Evolutionary conservation across 2,329 filamentous ascomycete genomes (phyloP).

Genomic region (Penicillium capsulatum): DNA sequence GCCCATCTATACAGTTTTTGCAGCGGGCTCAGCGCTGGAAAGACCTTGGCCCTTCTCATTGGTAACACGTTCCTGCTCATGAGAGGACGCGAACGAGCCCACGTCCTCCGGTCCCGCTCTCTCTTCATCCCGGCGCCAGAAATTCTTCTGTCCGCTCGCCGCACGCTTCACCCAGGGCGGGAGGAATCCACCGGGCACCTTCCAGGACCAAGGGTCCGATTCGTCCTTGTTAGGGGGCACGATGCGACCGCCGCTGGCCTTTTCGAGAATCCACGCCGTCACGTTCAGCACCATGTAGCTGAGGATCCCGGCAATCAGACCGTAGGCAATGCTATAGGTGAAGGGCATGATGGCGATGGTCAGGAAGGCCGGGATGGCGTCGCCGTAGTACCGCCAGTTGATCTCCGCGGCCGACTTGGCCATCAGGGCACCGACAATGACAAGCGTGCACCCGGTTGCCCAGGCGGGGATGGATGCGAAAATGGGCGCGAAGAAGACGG

Average conservation of each 20-base stretch:
- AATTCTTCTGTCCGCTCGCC: constrained; percentile 64
- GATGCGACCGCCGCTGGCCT: constrained; percentile 63
- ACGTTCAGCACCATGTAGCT: constrained; percentile 74
- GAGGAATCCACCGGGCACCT: constrained; percentile 67
- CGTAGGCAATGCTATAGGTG: constrained; percentile 83
- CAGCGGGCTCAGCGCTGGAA: background rate
- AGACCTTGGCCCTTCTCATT: constrained; percentile 11
- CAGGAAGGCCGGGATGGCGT: constrained; percentile 78
- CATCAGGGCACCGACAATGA: constrained; percentile 88
- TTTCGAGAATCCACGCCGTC: constrained; percentile 64
- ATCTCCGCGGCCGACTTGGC: constrained; percentile 71
- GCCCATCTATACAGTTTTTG: background rate
- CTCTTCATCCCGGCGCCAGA: constrained; percentile 54
- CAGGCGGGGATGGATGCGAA: constrained; percentile 85
- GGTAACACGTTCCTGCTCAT: constrained; percentile 16
- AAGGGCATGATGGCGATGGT: constrained; percentile 85
- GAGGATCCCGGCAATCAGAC: constrained; percentile 74
- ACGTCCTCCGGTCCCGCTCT: constrained; percentile 9
- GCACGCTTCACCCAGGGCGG: constrained; percentile 69
- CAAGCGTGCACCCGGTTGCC: constrained; percentile 83
- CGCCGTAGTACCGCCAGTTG: constrained; percentile 83
- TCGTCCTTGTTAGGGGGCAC: constrained; percentile 69
- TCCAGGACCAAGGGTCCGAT: constrained; percentile 77
- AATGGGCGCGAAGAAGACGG: constrained; percentile 84
- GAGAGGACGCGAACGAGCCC: constrained; percentile 12